phyloP scores from a whole-genome alignment of 768 basidiomycete species.

The Lactarius hengduanensis region DNA sequence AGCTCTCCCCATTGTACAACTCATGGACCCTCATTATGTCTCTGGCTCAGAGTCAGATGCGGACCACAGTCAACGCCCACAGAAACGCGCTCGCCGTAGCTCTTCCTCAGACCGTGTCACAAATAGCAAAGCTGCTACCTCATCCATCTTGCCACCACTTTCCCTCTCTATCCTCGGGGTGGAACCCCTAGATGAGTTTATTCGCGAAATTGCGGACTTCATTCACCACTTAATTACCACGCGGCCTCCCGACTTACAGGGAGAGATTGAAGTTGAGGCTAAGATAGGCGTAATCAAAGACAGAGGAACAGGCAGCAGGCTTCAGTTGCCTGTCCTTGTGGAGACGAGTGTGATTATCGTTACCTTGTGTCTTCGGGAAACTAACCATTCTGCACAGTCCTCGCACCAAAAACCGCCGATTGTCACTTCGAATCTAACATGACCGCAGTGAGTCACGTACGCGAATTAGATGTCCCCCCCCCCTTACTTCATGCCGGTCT shows the following conservation, averaged over 20 bases:
- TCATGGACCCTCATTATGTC: conserved; percentile 32
- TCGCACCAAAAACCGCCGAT: conserved; percentile 58
- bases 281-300: conserved; percentile 81
- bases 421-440: conserved; percentile 91
- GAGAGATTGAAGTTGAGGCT: conserved; percentile 83
- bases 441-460: conserved; percentile 61
- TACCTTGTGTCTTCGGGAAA: neutral
- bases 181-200: conserved; percentile 92
- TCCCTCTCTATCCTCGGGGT: conserved; percentile 82
- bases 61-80: conserved; percentile 32
- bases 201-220: conserved; percentile 88
- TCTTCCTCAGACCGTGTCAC: conserved; percentile 35
- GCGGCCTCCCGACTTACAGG: conserved; percentile 47
- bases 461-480: conserved; percentile 1
- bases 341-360: conserved; percentile 63
- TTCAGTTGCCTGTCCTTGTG: conserved; percentile 69
- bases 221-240: conserved; percentile 67
- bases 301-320: conserved; percentile 49
- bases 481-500: conserved; percentile 9
- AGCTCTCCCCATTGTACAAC: neutral
- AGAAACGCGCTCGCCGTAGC: conserved; percentile 42
- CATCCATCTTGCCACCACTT: conserved; percentile 53
- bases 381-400: conserved; percentile 48
- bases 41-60: conserved; percentile 35
- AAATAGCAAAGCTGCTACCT: conserved; percentile 31